Evolutionary conservation across 2,329 filamentous ascomycete genomes (phyloP).

Genomic region (Fusarium sp.): DNA sequence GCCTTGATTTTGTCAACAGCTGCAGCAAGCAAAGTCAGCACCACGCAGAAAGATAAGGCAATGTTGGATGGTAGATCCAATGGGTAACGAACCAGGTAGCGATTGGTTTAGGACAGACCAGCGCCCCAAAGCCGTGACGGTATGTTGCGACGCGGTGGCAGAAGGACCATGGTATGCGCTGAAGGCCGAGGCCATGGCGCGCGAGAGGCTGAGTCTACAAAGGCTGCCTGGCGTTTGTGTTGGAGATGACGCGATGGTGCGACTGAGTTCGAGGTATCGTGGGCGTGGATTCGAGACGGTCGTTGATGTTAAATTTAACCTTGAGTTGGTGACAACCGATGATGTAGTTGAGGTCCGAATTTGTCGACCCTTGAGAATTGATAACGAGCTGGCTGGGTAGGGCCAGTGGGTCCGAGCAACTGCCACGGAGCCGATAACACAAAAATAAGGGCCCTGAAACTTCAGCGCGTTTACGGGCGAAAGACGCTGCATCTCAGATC

Average conservation of each 20-base stretch:
- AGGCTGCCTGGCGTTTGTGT: slow-evolving; percentile 35
- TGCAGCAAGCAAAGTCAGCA: slow-evolving; percentile 45
- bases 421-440: not conserved
- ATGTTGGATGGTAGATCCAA: not conserved
- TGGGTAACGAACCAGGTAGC: slow-evolving; percentile 70
- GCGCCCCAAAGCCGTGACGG: slow-evolving; percentile 80
- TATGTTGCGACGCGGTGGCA: slow-evolving; percentile 57
- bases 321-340: slow-evolving; percentile 21
- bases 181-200: slow-evolving; percentile 58
- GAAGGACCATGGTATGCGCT: slow-evolving; percentile 54
- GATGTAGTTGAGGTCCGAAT: slow-evolving; percentile 41
- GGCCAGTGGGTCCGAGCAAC: slow-evolving; percentile 28
- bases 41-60: slow-evolving; percentile 23
- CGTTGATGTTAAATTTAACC: slow-evolving; percentile 3
- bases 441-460: slow-evolving; percentile 38
- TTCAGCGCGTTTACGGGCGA: slow-evolving; percentile 47
- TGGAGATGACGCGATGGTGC: slow-evolving; percentile 42
- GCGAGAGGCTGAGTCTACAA: slow-evolving; percentile 43
- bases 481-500: slow-evolving; percentile 42
- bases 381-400: not conserved
- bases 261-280: slow-evolving; percentile 7
- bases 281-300: not conserved
- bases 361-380: slow-evolving; percentile 30
- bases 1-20: slow-evolving; percentile 77
- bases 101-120: slow-evolving; percentile 85